Evolutionary conservation across 2,329 filamentous ascomycete genomes (phyloP).

Genomic region (Trichoderma polysporum): DNA sequence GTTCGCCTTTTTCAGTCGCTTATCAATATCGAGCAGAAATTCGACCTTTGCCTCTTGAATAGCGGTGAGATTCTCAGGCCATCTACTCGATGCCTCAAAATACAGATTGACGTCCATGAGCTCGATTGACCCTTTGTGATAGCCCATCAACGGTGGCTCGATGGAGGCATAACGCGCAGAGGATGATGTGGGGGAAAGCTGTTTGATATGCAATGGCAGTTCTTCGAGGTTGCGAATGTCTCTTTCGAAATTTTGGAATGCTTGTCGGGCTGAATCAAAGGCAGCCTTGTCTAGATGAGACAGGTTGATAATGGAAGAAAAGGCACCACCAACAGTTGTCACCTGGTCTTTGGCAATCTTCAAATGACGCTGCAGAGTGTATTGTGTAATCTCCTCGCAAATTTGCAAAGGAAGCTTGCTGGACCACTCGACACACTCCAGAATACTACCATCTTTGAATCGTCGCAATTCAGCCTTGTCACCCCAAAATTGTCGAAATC

Average conservation of each 20-base stretch:
- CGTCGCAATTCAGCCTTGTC: slow-evolving; percentile 88
- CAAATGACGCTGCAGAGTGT: slow-evolving; percentile 70
- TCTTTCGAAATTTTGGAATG: slow-evolving; percentile 71
- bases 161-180: slow-evolving; percentile 73
- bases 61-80: slow-evolving; percentile 87
- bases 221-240: slow-evolving; percentile 76
- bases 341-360: slow-evolving; percentile 56
- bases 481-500: slow-evolving; percentile 91
- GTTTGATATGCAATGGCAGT: slow-evolving; percentile 82
- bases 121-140: slow-evolving; percentile 42
- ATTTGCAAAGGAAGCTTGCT: slow-evolving; percentile 63
- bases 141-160: slow-evolving; percentile 39
- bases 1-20: slow-evolving; percentile 63
- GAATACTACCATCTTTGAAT: slow-evolving; percentile 92
- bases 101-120: slow-evolving; percentile 81
- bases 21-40: slow-evolving; percentile 75
- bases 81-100: slow-evolving; percentile 89
- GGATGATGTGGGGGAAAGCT: slow-evolving; percentile 71
- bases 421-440: slow-evolving; percentile 87
- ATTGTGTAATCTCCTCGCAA: slow-evolving; percentile 75
- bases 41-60: slow-evolving; percentile 94
- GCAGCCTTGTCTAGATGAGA: slow-evolving; percentile 50
- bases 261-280: slow-evolving; percentile 68
- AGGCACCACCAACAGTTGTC: slow-evolving; percentile 49
- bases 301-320: slow-evolving; percentile 49